Evolutionary conservation across 192 early-diverging fungal genomes (phyloP), one percentile per base, ranked within the genome.

Genomic region (Funneliformis geosporum): DNA sequence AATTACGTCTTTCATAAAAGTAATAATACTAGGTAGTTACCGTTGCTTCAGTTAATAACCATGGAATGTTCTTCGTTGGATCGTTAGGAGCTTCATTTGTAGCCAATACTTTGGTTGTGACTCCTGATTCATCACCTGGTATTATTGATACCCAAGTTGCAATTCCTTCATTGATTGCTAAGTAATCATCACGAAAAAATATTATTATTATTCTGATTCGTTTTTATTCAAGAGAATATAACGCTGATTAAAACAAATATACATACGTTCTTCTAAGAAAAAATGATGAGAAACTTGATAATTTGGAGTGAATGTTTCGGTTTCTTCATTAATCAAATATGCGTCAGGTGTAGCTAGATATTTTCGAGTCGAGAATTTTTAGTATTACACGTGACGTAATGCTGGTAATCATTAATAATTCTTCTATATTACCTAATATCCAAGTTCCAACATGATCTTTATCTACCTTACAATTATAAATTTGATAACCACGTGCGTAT

Each of bases 21-120:
- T 44, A 4, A 44, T 10, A 44, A 44, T 44, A 44, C 1, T 7
- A 44, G 5, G 9, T 33, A 68, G 1, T 68, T 25, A 25, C 12
- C 9, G 42, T 70, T 9, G 68, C 25, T 43, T 70, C 14, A 38
- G 68, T 44, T 44, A 70, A 14, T 25, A 70, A 18, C 68, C 68
- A 70, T 44, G 68, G 68, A 70, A 70, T n/a, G 42, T 70, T 70
- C 5, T 43, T 70, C 5, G 10, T 38, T 70, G 62, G 62, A 11
- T 44, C 40, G 42, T 70, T 39, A 25, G 68, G 68, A 27, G 68
- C 40, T 16, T 38, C 27, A 23, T 12, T 11, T 8, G 25, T 27
- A 39, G 42, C 21, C 4, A 27, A 2, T 21, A 23, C 16, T 33
- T 11, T 39, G 14, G 68, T 44, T 10, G 33, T 44, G 21, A 70